These are phyloP conservation scores for Puccinia horiana DNA, from an alignment of 1,284 basidiomycete genomes.

Conservation along the genomic window DNA sequence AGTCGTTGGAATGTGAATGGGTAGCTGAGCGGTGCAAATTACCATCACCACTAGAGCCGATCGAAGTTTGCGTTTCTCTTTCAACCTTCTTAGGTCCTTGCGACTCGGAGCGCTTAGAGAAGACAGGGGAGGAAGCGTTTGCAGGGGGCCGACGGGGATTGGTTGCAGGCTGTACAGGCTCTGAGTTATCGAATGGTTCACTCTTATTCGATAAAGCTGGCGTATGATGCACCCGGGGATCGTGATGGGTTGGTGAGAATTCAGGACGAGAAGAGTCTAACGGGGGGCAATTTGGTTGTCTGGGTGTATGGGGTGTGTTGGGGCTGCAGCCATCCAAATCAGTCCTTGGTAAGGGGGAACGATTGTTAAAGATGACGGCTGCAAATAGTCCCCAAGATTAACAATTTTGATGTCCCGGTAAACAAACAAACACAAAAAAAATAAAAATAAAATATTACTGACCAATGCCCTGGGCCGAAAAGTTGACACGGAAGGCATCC, in stretches of 20 bases:
- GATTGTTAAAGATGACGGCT: background rate
- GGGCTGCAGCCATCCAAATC: background rate
- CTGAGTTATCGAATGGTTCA: slow-evolving; percentile 33
- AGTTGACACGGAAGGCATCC: slow-evolving; percentile 29
- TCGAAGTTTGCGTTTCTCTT: background rate
- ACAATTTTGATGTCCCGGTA: background rate
- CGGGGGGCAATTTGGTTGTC: background rate
- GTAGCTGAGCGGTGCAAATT: background rate
- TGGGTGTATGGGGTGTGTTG: background rate
- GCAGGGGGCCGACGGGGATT: background rate
- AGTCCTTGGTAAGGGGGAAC: background rate
- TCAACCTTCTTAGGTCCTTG: background rate
- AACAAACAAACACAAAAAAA: background rate
- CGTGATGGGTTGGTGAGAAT: slow-evolving; percentile 12
- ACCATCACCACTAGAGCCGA: background rate
- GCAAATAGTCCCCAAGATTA: background rate
- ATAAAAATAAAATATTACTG: background rate
- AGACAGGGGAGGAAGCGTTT: background rate
- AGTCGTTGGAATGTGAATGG: background rate
- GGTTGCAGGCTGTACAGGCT: background rate
- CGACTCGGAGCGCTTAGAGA: background rate
- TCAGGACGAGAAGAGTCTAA: slow-evolving; percentile 4
- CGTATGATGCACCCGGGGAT: background rate
- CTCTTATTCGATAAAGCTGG: slow-evolving; percentile 29
- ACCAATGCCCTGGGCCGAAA: slow-evolving; percentile 43